Conservation (phyloP, 257 asterid genomes). For the Verbascum thapsus region DNA sequence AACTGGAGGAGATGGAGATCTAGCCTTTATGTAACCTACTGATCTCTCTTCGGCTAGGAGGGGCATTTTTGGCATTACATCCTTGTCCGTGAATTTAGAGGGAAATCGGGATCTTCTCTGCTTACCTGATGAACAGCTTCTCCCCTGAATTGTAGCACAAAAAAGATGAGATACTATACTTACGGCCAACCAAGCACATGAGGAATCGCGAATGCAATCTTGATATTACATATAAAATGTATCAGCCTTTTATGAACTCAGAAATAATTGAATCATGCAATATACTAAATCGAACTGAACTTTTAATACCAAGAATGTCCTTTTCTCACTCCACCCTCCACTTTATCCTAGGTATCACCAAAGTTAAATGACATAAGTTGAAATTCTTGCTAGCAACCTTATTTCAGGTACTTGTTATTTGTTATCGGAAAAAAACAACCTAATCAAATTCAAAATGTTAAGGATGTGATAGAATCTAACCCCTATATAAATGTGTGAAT, state of each 20-base stretch:
- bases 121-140: slow-evolving; percentile 77
- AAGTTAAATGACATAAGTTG: too few relatives aligned
- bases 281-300: not conserved
- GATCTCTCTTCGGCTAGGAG: slow-evolving; percentile 55
- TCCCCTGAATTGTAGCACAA: slow-evolving; percentile 49
- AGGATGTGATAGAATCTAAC: too few relatives aligned
- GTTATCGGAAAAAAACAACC: not conserved
- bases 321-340: slow-evolving; percentile 5
- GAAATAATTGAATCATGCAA: not conserved
- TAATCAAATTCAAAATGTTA: not conserved
- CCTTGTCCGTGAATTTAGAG: slow-evolving; percentile 79
- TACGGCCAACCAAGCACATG: slow-evolving; percentile 9
- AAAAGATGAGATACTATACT: slow-evolving; percentile 23
- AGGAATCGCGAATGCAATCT: not conserved
- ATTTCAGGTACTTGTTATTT: not conserved
- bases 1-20: slow-evolving; percentile 82
- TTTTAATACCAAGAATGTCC: too few relatives aligned
- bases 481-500: too few relatives aligned
- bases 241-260: not conserved
- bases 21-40: slow-evolving; percentile 38
- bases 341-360: slow-evolving; percentile 1
- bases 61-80: slow-evolving; percentile 53
- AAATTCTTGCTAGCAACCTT: not conserved
- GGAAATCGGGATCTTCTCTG: slow-evolving; percentile 73
- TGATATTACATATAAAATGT: not conserved